Evolutionary conservation across 352 stramenopile species (phyloP).

Genomic region (Globisporangium iwayamae): DNA sequence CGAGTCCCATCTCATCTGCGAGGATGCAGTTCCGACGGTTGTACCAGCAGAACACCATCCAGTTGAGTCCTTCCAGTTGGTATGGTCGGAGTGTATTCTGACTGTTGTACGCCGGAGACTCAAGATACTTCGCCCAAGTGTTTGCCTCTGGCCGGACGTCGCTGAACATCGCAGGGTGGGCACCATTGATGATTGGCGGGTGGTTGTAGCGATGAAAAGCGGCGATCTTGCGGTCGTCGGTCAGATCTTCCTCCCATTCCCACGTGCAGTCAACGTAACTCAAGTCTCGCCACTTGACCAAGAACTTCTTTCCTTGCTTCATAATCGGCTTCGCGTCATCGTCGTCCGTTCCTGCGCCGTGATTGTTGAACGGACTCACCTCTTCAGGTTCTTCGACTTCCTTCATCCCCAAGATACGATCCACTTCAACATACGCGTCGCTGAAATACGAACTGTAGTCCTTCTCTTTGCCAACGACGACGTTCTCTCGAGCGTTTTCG

Average conservation of each 20-base stretch:
- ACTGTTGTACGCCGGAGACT: slow-evolving; percentile 90
- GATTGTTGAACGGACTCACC: slow-evolving; percentile 66
- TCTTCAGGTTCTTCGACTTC: slow-evolving; percentile 74
- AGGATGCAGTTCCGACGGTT: slow-evolving; percentile 94
- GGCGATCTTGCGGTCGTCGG: slow-evolving; percentile 87
- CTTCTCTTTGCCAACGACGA: slow-evolving; percentile 69
- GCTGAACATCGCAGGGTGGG: slow-evolving; percentile 76
- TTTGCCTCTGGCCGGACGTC: slow-evolving; percentile 74
- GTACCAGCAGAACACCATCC: slow-evolving; percentile 98
- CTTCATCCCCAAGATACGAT: slow-evolving; percentile 75
- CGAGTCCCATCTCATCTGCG: slow-evolving; percentile 87
- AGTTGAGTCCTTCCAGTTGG: slow-evolving; percentile 98
- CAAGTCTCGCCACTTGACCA: slow-evolving; percentile 91
- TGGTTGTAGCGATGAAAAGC: slow-evolving; percentile 86
- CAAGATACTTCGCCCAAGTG: slow-evolving; percentile 86
- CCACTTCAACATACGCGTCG: slow-evolving; percentile 79
- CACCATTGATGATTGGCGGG: slow-evolving; percentile 78
- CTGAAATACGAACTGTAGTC: slow-evolving; percentile 84
- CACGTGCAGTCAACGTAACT: slow-evolving; percentile 88
- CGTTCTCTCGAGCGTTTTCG: slow-evolving; percentile 68
- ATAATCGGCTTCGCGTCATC: slow-evolving; percentile 41
- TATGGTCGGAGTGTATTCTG: slow-evolving; percentile 96
- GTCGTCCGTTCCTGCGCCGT: slow-evolving; percentile 33
- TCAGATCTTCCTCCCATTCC: slow-evolving; percentile 89
- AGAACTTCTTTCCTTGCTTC: slow-evolving; percentile 86